Evolutionary conservation across 768 basidiomycete genomes (phyloP).

Genomic region (Hericium coralloides): DNA sequence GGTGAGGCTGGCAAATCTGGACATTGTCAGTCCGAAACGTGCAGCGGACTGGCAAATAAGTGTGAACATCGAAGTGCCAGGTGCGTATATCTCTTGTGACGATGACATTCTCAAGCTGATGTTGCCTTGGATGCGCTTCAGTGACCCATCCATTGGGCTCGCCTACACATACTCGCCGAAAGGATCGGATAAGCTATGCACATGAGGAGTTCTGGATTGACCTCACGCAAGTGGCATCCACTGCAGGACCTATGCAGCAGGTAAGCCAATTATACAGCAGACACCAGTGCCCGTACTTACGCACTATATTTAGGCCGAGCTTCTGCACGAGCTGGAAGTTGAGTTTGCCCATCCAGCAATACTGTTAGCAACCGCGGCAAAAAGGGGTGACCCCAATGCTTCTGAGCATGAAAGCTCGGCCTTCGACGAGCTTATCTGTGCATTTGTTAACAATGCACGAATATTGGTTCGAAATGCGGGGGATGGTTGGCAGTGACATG

Average conservation of each 20-base stretch:
- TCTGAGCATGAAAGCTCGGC: conserved; percentile 58
- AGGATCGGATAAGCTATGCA: conserved; percentile 87
- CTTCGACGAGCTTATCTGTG: conserved; percentile 88
- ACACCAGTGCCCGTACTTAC: background rate
- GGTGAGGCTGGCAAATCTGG: conserved; percentile 76
- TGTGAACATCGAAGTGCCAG: conserved; percentile 84
- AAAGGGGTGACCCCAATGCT: conserved; percentile 51
- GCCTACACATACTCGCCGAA: conserved; percentile 55
- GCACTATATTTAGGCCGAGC: conserved; percentile 36
- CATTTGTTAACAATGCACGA: conserved; percentile 88
- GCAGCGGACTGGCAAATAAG: conserved; percentile 88
- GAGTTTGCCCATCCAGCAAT: conserved; percentile 71
- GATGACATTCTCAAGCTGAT: background rate
- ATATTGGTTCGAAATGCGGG: conserved; percentile 76
- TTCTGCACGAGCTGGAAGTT: conserved; percentile 82
- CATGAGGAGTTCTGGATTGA: conserved; percentile 94
- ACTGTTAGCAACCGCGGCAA: conserved; percentile 61
- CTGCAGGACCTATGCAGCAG: conserved; percentile 34
- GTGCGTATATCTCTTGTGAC: conserved; percentile 33
- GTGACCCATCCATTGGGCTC: conserved; percentile 62
- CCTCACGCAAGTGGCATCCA: conserved; percentile 81
- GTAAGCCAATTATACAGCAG: conserved; percentile 25
- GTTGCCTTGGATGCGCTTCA: conserved; percentile 17
- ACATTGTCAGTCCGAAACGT: conserved; percentile 77
- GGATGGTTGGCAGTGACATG: conserved; percentile 36